Evolutionary conservation across 2,329 filamentous ascomycete species (phyloP).

Genomic region (Cladosporium halotolerans): DNA sequence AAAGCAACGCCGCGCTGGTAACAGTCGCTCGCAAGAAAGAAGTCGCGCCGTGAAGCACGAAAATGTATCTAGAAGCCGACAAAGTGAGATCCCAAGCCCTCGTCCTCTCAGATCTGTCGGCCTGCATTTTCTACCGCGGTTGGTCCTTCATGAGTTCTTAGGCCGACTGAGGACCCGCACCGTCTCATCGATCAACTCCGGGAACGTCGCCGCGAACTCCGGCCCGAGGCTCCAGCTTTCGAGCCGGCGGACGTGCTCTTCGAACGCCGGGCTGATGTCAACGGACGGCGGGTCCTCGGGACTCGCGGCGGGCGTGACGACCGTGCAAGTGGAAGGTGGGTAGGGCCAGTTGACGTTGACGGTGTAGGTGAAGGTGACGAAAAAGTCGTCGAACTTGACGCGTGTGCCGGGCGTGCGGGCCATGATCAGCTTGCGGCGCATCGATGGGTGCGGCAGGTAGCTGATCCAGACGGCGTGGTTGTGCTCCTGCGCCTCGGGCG

Average conservation of each 20-base stretch:
- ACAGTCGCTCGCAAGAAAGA: not conserved
- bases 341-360: slow-evolving; percentile 81
- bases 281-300: slow-evolving; percentile 51
- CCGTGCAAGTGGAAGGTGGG: slow-evolving; percentile 62
- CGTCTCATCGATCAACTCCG: slow-evolving; percentile 25
- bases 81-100: not conserved
- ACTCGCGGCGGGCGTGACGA: slow-evolving; percentile 21
- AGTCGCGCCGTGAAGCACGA: not conserved
- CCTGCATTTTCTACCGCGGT: no score
- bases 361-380: slow-evolving; percentile 72
- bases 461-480: slow-evolving; percentile 78
- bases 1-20: not conserved
- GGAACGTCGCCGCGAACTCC: slow-evolving; percentile 27
- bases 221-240: slow-evolving; percentile 78
- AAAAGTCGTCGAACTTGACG: slow-evolving; percentile 67
- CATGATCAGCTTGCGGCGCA: slow-evolving; percentile 61
- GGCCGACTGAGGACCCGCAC: slow-evolving; percentile 22
- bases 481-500: slow-evolving; percentile 57
- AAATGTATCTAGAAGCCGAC: not conserved
- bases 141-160: not conserved
- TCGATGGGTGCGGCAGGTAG: slow-evolving; percentile 69
- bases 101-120: not conserved
- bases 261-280: slow-evolving; percentile 80
- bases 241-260: slow-evolving; percentile 66
- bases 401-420: slow-evolving; percentile 32